Evolutionary conservation across 2,329 filamentous ascomycete species (phyloP).

Genomic region (Phoma sp.): DNA sequence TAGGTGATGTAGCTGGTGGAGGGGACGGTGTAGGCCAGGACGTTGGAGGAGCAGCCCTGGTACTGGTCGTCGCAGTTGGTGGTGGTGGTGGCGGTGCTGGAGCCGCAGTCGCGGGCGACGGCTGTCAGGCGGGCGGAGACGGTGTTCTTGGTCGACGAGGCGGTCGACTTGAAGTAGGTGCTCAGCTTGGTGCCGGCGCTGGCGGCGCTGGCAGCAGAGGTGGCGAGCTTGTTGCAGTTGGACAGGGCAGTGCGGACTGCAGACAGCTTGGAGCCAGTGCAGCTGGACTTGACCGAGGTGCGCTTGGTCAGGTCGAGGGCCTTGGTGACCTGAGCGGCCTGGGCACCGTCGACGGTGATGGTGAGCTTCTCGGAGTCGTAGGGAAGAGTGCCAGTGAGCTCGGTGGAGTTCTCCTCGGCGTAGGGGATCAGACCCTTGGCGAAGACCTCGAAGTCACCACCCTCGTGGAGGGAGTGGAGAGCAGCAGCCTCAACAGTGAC

Average conservation of each 20-base stretch:
- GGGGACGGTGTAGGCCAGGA: constrained; percentile 67
- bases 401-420: constrained; percentile 56
- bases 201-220: constrained; percentile 56
- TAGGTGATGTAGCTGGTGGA: constrained; percentile 63
- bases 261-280: constrained; percentile 56
- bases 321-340: constrained; percentile 58
- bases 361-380: constrained; percentile 66
- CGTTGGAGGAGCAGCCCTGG: constrained; percentile 55
- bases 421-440: constrained; percentile 55
- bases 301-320: constrained; percentile 56
- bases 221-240: constrained; percentile 62
- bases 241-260: constrained; percentile 59
- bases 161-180: constrained; percentile 69
- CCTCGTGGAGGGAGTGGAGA: constrained; percentile 59
- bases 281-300: constrained; percentile 59
- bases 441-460: constrained; percentile 63
- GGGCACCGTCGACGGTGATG: constrained; percentile 62
- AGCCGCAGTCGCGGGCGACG: constrained; percentile 63
- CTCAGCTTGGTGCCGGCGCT: constrained; percentile 57
- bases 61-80: constrained; percentile 67
- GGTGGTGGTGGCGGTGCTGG: constrained; percentile 56
- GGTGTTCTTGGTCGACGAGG: constrained; percentile 50
- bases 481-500: constrained; percentile 62
- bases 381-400: constrained; percentile 61
- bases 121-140: constrained; percentile 38